A percentile compares a stretch with the other conserved stretches of the same genome.
These are phyloP conservation scores for Diaporthe citri DNA, from an alignment of 2,329 filamentous ascomycete genomes.

Conservation along the genomic window DNA sequence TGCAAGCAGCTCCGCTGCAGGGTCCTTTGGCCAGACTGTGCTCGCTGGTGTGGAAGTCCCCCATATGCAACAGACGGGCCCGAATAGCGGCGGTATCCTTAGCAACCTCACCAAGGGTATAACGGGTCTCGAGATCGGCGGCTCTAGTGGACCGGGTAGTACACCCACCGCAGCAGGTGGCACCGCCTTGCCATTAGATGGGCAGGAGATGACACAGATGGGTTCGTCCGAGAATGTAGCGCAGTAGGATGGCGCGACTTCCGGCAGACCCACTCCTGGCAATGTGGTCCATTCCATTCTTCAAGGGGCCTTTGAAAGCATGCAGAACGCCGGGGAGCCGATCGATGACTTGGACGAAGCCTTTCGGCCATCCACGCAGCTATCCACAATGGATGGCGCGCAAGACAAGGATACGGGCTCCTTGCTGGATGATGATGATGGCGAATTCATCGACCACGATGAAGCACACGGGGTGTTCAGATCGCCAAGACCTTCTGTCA, in stretches of 20 bases:
- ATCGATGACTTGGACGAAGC: not conserved
- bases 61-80: not conserved
- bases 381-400: not conserved
- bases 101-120: conserved; percentile 29
- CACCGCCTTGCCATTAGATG: not conserved
- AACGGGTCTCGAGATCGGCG: conserved; percentile 28
- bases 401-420: not conserved
- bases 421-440: not conserved
- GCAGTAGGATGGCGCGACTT: conserved; percentile 40
- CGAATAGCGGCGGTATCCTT: not conserved
- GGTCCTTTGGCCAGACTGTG: conserved; percentile 38
- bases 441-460: conserved; percentile 35
- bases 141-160: conserved; percentile 11
- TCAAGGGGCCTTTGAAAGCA: not conserved
- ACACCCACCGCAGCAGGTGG: not conserved
- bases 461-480: conserved; percentile 33
- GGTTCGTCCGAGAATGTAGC: conserved; percentile 33
- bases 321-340: not conserved
- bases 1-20: conserved; percentile 42
- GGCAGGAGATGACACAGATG: conserved; percentile 39
- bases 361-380: not conserved
- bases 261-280: conserved; percentile 33
- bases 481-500: conserved; percentile 37
- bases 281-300: not conserved
- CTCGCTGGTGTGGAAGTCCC: conserved; percentile 38